phyloP scores from a whole-genome alignment of 768 basidiomycete species.

The Kwoniella bestiolae region DNA sequence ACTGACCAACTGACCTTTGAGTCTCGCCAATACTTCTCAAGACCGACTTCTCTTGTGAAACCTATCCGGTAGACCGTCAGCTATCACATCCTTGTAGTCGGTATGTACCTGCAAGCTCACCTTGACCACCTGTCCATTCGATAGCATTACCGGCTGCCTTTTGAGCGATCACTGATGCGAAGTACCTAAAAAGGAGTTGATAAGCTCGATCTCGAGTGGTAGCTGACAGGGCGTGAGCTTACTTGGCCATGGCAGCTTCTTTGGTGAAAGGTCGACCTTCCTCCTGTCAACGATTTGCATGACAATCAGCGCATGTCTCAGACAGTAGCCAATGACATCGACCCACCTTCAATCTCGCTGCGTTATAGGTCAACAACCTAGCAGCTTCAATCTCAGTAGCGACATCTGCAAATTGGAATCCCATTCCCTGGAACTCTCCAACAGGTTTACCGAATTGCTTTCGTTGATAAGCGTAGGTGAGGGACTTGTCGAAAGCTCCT shows the following conservation, averaged over 20 bases:
- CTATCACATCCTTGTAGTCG: neutral
- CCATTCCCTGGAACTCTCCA: slow-evolving; percentile 91
- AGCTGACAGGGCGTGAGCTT: slow-evolving; percentile 4
- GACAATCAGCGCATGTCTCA: neutral
- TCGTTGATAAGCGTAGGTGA: slow-evolving; percentile 93
- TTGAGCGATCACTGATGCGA: slow-evolving; percentile 85
- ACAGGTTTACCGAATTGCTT: slow-evolving; percentile 92
- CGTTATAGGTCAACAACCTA: slow-evolving; percentile 91
- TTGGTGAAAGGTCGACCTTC: slow-evolving; percentile 82
- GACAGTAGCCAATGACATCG: neutral
- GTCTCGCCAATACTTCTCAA: slow-evolving; percentile 81
- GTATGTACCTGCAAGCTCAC: neutral
- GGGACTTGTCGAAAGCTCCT: slow-evolving; percentile 91
- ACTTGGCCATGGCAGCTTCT: slow-evolving; percentile 97
- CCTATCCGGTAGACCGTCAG: slow-evolving; percentile 5
- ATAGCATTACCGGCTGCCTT: slow-evolving; percentile 85
- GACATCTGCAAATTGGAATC: slow-evolving; percentile 88
- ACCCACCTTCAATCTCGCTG: slow-evolving; percentile 69
- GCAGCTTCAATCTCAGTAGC: slow-evolving; percentile 89
- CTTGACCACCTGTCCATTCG: slow-evolving; percentile 94
- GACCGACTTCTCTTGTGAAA: slow-evolving; percentile 75
- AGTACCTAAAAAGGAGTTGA: slow-evolving; percentile 61
- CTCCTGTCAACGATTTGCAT: slow-evolving; percentile 63
- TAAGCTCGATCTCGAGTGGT: neutral
- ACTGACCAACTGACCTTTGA: slow-evolving; percentile 65